Base-by-base conservation (phyloP, 805 yeast genomes). In the Kurtzmaniella fragi region DNA sequence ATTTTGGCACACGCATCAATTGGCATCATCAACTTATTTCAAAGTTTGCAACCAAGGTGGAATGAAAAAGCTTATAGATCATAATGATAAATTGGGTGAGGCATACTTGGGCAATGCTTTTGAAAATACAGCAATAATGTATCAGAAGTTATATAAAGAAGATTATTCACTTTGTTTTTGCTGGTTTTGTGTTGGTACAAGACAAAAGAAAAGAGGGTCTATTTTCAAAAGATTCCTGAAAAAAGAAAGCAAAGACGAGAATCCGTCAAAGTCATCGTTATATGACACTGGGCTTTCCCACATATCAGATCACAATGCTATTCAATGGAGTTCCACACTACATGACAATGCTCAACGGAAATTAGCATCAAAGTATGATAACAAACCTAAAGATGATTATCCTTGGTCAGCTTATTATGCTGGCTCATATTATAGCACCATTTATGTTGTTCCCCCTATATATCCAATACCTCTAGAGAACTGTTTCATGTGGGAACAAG, bases 71-170 rank as follows among this genome's bases (percentile, higher is more conserved):
- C 41, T 42, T 11, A 41, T 52, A 13, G 57, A 53, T 32, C 62
- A 57, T 35, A 48, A 57, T 31, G 62, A 57, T 38, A 55, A 51
- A 41, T 38, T 57, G 8, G 61, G 53, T 28, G 48, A 47, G 34
- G 39, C 45, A 3, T 17, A 47, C 9, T 35, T 57, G 8, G 50
- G 45, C 34, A 31, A 38, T 10, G 34, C 45, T 5, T 57, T 49
- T 32, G 49, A 42, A 31, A 17, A 17, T 5, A 56, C 62, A 4
- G 38, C 52, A 16, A 41, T 38, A 16, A 31, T 40, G 23, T 58
- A 53, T 39, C 38, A 37, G 33, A 32, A 31, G 9, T 32, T 16
- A 13, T 49, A 35, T 37, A 40, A 42, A 9, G 48, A 49, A 14
- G 48, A 46, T 4, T 48, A 49, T 27, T 40, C 52, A 13, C 34